Evolutionary conservation across 139 green algal species (phyloP).

Genomic region (Chlorella sp.): DNA sequence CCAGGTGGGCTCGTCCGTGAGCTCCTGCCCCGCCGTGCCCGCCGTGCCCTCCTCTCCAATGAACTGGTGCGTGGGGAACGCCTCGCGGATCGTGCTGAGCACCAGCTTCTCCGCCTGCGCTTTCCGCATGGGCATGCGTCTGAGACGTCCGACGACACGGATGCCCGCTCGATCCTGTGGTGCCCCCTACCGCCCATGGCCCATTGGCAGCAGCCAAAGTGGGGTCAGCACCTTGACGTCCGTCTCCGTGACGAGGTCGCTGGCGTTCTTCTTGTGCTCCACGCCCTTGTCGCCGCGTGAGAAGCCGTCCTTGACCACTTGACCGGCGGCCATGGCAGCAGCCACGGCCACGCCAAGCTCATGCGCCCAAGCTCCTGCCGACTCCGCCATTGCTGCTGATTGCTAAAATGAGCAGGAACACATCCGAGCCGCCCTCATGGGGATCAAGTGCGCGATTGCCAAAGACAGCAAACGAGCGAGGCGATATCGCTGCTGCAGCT

Average conservation of each 20-base stretch:
- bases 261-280: conserved; percentile 43
- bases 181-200: too few relatives aligned
- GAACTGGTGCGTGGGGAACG: conserved; percentile 72
- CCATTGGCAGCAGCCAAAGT: too few relatives aligned
- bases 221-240: conserved; percentile 45
- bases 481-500: too few relatives aligned
- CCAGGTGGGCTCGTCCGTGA: conserved; percentile 91
- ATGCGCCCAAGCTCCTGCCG: too few relatives aligned
- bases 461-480: too few relatives aligned
- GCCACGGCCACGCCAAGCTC: background rate
- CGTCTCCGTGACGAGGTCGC: conserved; percentile 95
- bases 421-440: too few relatives aligned
- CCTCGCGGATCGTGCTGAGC: conserved; percentile 30
- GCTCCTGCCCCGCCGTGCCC: conserved; percentile 10
- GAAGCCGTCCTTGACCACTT: background rate
- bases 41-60: conserved; percentile 74
- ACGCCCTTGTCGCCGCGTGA: conserved; percentile 26
- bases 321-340: background rate
- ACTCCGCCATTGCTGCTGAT: background rate
- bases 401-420: too few relatives aligned
- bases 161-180: too few relatives aligned
- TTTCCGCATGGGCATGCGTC: background rate
- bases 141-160: background rate
- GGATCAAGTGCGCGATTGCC: too few relatives aligned
- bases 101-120: conserved; percentile 22